Percentiles rank a stretch among this genome's conserved stretches.
Evolutionary conservation across 169 alveolate species (phyloP).

Genomic region (Plasmodium relictum): DNA sequence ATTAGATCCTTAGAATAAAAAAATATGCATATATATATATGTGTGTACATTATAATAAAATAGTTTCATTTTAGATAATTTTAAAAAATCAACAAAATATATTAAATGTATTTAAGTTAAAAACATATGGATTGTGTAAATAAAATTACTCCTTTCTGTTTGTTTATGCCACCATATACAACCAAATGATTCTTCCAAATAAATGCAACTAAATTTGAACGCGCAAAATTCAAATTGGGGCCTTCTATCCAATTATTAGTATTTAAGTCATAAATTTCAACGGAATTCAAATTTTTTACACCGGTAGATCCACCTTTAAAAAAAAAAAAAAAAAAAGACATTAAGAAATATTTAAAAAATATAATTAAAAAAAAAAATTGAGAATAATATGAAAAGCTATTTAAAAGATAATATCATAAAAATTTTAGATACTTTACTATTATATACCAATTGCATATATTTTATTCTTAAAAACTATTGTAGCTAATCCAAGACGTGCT

Average conservation of each 20-base stretch:
- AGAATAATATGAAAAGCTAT: no score
- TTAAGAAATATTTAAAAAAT: no score
- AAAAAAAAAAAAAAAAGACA: conserved; percentile 11
- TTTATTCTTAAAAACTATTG: conserved; percentile 57
- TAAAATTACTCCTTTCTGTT: conserved; percentile 50
- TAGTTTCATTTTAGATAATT: not conserved
- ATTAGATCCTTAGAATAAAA: conserved; percentile 23
- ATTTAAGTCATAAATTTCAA: conserved; percentile 68
- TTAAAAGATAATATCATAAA: no score
- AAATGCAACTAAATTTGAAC: conserved; percentile 61
- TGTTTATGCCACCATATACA: conserved; percentile 66
- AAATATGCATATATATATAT: not conserved
- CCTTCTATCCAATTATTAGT: conserved; percentile 48
- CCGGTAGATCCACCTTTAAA: conserved; percentile 69
- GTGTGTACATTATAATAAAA: not conserved
- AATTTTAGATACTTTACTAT: no score
- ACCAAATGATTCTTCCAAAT: conserved; percentile 67
- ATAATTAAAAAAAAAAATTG: not conserved
- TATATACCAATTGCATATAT: conserved; percentile 68
- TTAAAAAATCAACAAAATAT: no score
- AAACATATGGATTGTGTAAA: not conserved
- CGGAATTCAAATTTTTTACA: conserved; percentile 59
- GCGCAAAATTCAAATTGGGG: conserved; percentile 47
- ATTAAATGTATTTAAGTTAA: no score
- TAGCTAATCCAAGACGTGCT: conserved; percentile 57